These are phyloP conservation scores for Curvularia eragrostidis DNA, from an alignment of 2,329 filamentous ascomycete genomes.

Conservation along the genomic window DNA sequence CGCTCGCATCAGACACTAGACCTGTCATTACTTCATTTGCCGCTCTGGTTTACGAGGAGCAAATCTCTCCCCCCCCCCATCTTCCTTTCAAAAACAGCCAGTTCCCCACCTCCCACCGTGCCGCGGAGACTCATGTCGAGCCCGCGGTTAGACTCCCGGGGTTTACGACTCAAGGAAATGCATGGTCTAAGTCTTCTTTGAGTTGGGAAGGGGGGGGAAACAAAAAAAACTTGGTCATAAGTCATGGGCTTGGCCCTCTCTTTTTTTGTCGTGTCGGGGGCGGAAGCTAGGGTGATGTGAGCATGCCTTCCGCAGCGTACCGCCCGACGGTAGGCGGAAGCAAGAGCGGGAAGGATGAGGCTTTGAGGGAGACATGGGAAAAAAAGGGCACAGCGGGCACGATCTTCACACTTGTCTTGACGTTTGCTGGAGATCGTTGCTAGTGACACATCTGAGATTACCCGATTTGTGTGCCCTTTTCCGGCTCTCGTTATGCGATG, in stretches of 20 bases:
- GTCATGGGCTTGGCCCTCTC: background rate
- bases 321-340: conserved; percentile 4
- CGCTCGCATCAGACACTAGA: background rate
- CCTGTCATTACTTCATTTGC: conserved; percentile 2
- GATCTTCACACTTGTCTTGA: background rate
- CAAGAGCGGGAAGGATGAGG: background rate
- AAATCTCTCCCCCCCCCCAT: background rate
- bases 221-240: too few species aligned
- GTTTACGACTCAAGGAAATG: background rate
- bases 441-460: background rate
- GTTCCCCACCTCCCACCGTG: background rate
- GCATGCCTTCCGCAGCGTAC: conserved; percentile 8
- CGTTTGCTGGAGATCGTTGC: background rate
- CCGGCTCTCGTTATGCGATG: background rate
- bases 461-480: background rate
- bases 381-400: background rate
- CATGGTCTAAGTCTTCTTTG: background rate
- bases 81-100: background rate
- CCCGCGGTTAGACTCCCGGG: background rate
- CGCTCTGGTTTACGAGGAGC: too few species aligned
- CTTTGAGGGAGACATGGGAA: background rate
- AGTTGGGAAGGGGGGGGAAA: too few species aligned
- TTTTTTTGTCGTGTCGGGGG: background rate
- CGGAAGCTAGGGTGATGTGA: conserved; percentile 12
- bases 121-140: background rate